Evolutionary conservation across 352 stramenopile genomes (phyloP), one percentile per base, ranked within the genome.

Genomic region (Pythium sp.): DNA sequence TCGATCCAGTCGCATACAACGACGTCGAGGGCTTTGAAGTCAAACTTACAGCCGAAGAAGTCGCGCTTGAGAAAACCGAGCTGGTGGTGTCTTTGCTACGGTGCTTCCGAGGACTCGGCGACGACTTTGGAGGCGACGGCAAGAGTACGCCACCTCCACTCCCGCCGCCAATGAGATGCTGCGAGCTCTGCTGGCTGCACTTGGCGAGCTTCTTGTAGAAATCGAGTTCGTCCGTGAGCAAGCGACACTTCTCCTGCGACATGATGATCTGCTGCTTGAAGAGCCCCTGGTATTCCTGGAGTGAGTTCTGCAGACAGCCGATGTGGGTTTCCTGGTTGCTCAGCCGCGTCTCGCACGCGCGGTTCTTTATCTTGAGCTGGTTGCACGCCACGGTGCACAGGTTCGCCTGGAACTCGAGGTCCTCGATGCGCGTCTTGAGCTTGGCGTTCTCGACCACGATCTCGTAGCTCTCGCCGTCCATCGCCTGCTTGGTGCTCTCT

Each of bases 251-350:
- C 68, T 93, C 83, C 58, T 92, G 83, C 2, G 81, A 92, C 80
- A 92, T 89, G 63, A 90, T 82, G 57, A 92, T 89, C 72, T 93
- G 86, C 71, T 91, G 81, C 73, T 91, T 90, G 72, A 92, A 92
- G 18, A 93, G 76, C 2, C 79, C 80, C 62, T 93, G 86, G 64
- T 92, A 93, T 65, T 93, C 83, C 53, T 91, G 82, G 30, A 93
- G 70, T 26, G 81, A 92, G 67, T 87, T 90, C 63, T 93, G 80
- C 11, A 92, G 75, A 57, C 75, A 90, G n/a, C 74, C 70, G 14
- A 91, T 89, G 66, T 93, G 82, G 2, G 78, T 90, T 49, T 92
- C 86, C 51, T 93, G 82, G 65, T 89, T 91, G 70, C 79, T 89
- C 28, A 91, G 54, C 2, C 84, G 78, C 22, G 86, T 89, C 63